These are phyloP conservation scores for Pisolithus thermaeus DNA, from an alignment of 1,284 basidiomycete species.

Conservation along the genomic window DNA sequence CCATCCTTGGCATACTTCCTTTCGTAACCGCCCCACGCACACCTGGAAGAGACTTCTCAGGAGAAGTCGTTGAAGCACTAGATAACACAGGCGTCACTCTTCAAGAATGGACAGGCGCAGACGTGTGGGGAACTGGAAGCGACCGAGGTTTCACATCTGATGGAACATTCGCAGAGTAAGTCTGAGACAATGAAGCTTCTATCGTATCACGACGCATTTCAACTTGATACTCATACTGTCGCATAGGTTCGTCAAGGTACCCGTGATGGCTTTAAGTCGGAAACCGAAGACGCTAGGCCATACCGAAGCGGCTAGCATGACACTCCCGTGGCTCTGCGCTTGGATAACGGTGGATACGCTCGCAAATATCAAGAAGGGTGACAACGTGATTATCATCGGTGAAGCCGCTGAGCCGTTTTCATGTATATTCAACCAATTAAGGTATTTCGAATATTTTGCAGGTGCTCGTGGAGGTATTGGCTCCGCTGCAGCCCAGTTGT, in stretches of 20 bases:
- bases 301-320: conserved; percentile 28
- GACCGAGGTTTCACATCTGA: conserved; percentile 29
- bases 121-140: conserved; percentile 31
- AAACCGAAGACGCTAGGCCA: conserved; percentile 24
- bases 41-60: conserved; percentile 29
- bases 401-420: background rate
- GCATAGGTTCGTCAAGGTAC: conserved; percentile 26
- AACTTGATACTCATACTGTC: background rate
- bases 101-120: conserved; percentile 20
- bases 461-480: conserved; percentile 31
- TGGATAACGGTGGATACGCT: conserved; percentile 33
- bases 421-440: background rate
- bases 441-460: conserved; percentile 1
- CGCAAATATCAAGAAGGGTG: conserved; percentile 27
- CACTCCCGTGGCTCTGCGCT: conserved; percentile 31
- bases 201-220: background rate
- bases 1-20: conserved; percentile 20
- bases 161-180: conserved; percentile 31
- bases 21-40: conserved; percentile 30
- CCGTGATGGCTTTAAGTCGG: conserved; percentile 23
- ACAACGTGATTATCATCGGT: conserved; percentile 31
- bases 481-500: conserved; percentile 30
- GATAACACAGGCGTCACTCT: conserved; percentile 17
- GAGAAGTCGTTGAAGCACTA: conserved; percentile 27
- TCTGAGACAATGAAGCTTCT: background rate